These are phyloP conservation scores for Rhododendron kiyosumense DNA, from an alignment of 148 eudicot species.

Conservation along the genomic window DNA sequence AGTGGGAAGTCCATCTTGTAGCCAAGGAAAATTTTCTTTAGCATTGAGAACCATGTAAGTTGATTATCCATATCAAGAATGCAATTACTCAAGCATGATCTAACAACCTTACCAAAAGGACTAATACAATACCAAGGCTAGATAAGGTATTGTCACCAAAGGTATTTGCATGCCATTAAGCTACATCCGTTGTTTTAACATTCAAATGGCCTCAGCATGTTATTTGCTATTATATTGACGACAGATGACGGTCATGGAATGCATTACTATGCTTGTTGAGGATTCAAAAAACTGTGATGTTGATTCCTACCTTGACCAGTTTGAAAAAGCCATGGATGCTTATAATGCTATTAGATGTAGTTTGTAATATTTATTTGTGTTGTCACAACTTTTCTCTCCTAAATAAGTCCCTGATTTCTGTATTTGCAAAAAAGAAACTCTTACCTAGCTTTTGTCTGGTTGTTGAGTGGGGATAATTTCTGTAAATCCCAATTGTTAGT, in stretches of 20 bases:
- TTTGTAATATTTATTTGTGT: background rate
- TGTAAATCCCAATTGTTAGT: background rate
- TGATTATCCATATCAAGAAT: background rate
- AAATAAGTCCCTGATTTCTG: background rate
- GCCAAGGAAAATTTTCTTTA: background rate
- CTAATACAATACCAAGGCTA: background rate
- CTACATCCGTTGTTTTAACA: background rate
- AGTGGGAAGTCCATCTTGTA: background rate
- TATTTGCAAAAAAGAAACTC: no score
- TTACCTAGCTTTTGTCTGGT: no score
- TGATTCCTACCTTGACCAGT: background rate
- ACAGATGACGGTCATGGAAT: background rate
- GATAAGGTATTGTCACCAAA: background rate
- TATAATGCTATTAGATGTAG: background rate
- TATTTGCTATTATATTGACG: background rate
- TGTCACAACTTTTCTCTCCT: background rate
- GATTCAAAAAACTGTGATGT: background rate
- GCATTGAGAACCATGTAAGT: background rate
- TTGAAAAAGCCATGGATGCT: background rate
- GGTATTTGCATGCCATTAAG: background rate
- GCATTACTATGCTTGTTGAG: background rate
- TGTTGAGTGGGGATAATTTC: slow-evolving; percentile 1
- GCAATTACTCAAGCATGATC: background rate
- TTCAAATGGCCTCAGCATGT: background rate
- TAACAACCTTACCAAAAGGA: background rate